Evolutionary conservation across 768 basidiomycete species (phyloP).

Genomic region (Gelatoporia subvermispora): DNA sequence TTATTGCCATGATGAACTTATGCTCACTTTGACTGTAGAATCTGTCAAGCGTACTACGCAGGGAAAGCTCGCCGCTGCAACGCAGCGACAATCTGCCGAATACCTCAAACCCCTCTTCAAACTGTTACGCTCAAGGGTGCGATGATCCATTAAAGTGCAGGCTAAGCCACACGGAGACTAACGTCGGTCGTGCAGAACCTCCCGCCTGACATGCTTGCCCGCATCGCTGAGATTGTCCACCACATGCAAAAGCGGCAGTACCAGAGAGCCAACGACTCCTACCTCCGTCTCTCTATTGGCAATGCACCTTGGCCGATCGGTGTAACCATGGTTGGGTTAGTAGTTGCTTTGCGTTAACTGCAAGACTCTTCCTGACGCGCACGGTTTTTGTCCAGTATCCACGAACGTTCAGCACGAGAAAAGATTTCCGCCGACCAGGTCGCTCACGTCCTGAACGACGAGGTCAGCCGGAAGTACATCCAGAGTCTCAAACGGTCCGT

Average conservation of each 20-base stretch:
- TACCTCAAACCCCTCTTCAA: constrained; percentile 98
- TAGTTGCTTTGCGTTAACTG: constrained; percentile 6
- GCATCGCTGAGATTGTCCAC: constrained; percentile 91
- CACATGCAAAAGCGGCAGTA: constrained; percentile 96
- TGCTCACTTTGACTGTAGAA: constrained; percentile 42
- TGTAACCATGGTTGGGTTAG: constrained; percentile 97
- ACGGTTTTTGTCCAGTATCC: constrained; percentile 54
- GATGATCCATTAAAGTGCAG: too few species aligned
- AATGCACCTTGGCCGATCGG: constrained; percentile 99
- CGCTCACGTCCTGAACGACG: constrained; percentile 97
- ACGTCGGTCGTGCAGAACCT: constrained; percentile 46
- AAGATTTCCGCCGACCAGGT: constrained; percentile 97
- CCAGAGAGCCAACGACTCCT: constrained; percentile 93
- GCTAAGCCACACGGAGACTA: neutral
- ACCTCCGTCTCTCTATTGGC: constrained; percentile 93
- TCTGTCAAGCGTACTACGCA: constrained; percentile 83
- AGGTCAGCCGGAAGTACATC: constrained; percentile 98
- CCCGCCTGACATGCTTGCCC: constrained; percentile 76
- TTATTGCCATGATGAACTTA: neutral
- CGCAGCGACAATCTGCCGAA: constrained; percentile 91
- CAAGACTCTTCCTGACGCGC: neutral
- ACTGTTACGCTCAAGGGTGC: constrained; percentile 76
- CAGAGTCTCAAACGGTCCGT: constrained; percentile 91
- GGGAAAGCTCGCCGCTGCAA: constrained; percentile 92
- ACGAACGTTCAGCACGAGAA: constrained; percentile 95